These are phyloP conservation scores for Mycena chlorophos DNA, from an alignment of 768 basidiomycete genomes.

Conservation along the genomic window DNA sequence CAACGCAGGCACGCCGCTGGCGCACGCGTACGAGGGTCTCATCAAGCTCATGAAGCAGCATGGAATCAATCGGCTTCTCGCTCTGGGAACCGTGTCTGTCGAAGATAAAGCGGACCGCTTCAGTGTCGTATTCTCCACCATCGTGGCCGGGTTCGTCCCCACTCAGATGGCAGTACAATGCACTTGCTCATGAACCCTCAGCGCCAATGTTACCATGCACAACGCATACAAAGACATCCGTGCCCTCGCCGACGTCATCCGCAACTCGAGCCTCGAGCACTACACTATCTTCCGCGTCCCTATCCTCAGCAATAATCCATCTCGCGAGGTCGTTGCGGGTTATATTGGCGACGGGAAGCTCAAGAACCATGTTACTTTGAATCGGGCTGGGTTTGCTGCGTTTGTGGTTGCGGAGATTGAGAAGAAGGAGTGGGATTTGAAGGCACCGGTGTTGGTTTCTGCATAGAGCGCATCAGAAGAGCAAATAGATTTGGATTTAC, in stretches of 20 bases:
- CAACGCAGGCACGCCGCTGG: constrained; percentile 61
- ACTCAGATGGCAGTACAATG: too few relatives aligned
- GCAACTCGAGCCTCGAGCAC: constrained; percentile 48
- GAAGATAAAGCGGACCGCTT: constrained; percentile 59
- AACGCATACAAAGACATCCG: constrained; percentile 71
- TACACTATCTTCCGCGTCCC: constrained; percentile 77
- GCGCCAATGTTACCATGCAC: constrained; percentile 43
- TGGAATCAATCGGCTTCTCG: constrained; percentile 58
- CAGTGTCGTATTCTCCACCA: constrained; percentile 29
- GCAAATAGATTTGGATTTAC: too few relatives aligned
- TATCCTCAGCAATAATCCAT: constrained; percentile 50
- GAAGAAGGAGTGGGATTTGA: constrained; percentile 13
- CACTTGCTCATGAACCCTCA: constrained; percentile 37
- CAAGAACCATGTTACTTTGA: constrained; percentile 3
- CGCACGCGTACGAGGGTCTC: constrained; percentile 56
- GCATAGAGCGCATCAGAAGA: constrained; percentile 22
- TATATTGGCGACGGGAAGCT: constrained; percentile 64
- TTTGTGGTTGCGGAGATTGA: constrained; percentile 17
- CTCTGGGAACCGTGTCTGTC: constrained; percentile 68
- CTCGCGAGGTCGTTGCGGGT: constrained; percentile 53
- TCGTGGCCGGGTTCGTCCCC: constrained; percentile 11
- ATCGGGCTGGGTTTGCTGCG: constrained; percentile 15
- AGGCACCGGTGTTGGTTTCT: constrained; percentile 27
- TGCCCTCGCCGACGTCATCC: constrained; percentile 58
- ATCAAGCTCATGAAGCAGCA: constrained; percentile 57